These are phyloP conservation scores for Cyclotella distinguenda DNA, from an alignment of 108 stramenopile species.

Conservation along the genomic window DNA sequence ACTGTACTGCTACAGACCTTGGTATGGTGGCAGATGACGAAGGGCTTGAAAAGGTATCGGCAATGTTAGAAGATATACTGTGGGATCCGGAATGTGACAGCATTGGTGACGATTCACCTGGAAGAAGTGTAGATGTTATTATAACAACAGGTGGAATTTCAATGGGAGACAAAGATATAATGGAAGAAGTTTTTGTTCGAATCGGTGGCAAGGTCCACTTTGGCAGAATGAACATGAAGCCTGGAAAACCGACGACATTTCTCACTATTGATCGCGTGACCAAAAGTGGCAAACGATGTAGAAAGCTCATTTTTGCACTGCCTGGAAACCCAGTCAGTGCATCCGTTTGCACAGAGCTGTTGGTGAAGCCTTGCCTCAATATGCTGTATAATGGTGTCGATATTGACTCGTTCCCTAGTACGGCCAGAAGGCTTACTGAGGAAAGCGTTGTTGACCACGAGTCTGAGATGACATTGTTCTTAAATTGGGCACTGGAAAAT, in stretches of 20 bases:
- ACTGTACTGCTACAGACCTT: conserved; percentile 70
- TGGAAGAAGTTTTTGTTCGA: conserved; percentile 63
- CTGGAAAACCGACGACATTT: conserved; percentile 95
- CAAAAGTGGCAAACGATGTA: background rate
- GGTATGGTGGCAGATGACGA: conserved; percentile 82
- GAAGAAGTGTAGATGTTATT: conserved; percentile 77
- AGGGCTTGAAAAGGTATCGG: conserved; percentile 27
- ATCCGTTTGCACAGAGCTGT: conserved; percentile 83
- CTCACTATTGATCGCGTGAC: conserved; percentile 60
- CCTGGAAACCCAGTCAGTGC: conserved; percentile 97
- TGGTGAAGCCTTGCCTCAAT: conserved; percentile 87
- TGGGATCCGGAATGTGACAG: conserved; percentile 41
- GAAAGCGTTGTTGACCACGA: conserved; percentile 1
- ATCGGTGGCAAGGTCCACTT: conserved; percentile 78
- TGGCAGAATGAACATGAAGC: conserved; percentile 94
- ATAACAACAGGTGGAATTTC: conserved; percentile 93
- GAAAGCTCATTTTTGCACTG: conserved; percentile 68
- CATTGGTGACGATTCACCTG: conserved; percentile 21
- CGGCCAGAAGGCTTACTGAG: background rate
- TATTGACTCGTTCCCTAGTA: background rate
- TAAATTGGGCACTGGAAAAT: conserved; percentile 30
- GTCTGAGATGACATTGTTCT: conserved; percentile 21
- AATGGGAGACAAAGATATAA: conserved; percentile 82
- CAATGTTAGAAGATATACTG: conserved; percentile 9
- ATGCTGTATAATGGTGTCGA: conserved; percentile 50